phyloP scores from a whole-genome alignment of 2,329 filamentous ascomycete species.

The Parafenestella ontariensis region DNA sequence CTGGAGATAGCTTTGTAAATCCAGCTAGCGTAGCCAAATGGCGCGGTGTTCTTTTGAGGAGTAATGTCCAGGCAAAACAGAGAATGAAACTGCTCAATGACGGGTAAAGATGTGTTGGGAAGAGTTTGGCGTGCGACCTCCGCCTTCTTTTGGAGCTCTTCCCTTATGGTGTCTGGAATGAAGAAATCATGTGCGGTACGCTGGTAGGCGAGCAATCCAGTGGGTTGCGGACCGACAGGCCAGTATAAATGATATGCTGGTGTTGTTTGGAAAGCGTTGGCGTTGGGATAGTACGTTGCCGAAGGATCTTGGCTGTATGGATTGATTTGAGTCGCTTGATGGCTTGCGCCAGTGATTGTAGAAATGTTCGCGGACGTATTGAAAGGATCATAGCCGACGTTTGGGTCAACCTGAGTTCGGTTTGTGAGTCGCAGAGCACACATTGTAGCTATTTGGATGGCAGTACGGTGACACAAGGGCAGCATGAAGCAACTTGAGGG shows the following conservation, averaged over 20 bases:
- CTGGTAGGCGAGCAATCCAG: constrained; percentile 84
- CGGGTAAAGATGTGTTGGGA: constrained; percentile 77
- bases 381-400: constrained; percentile 55
- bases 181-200: constrained; percentile 90
- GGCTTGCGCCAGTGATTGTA: constrained; percentile 42
- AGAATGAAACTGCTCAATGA: constrained; percentile 88
- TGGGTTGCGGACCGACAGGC: constrained; percentile 80
- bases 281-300: constrained; percentile 70
- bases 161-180: constrained; percentile 81
- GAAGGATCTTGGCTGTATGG: constrained; percentile 79
- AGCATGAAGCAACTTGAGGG: neutral
- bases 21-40: constrained; percentile 91
- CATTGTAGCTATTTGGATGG: neutral
- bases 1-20: constrained; percentile 91
- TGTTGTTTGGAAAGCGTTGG: constrained; percentile 62
- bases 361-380: constrained; percentile 45
- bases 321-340: constrained; percentile 55
- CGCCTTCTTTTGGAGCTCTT: constrained; percentile 87
- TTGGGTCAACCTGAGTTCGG: constrained; percentile 41
- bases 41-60: constrained; percentile 76
- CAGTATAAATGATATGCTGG: constrained; percentile 86
- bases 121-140: constrained; percentile 86
- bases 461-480: neutral
- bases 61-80: constrained; percentile 86
- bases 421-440: constrained; percentile 2